A percentile compares a stretch with the other conserved stretches of the same genome.
These are phyloP conservation scores for Phytophthora litchii DNA, from an alignment of 352 stramenopile species.

Conservation along the genomic window DNA sequence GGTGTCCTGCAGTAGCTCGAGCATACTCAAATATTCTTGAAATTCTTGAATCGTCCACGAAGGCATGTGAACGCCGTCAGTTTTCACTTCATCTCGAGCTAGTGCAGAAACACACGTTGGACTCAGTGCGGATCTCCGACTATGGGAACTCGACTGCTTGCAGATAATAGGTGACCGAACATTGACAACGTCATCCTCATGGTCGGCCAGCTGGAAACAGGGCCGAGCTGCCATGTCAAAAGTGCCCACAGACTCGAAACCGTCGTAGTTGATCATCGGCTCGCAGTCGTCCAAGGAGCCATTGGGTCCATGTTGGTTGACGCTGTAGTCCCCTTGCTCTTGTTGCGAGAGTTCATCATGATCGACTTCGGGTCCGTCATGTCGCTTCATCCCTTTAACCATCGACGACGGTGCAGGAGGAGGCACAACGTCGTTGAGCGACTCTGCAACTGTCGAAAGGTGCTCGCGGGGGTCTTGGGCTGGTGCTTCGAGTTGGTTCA, in stretches of 20 bases:
- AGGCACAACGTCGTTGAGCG: not conserved
- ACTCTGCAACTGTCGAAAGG: constrained; percentile 18
- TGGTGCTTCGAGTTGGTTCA: constrained; percentile 27
- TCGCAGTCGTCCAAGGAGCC: constrained; percentile 26
- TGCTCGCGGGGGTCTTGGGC: not conserved
- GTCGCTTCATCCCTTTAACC: constrained; percentile 9
- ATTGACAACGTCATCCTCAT: constrained; percentile 42
- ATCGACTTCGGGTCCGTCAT: constrained; percentile 11
- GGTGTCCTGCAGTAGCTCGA: constrained; percentile 45
- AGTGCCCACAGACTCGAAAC: constrained; percentile 30
- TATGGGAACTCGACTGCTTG: constrained; percentile 6
- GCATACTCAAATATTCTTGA: constrained; percentile 45
- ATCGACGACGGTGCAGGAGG: constrained; percentile 2
- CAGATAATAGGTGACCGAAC: constrained; percentile 41
- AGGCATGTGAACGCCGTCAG: constrained; percentile 4
- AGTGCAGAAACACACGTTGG: constrained; percentile 35
- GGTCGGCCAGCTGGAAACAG: constrained; percentile 7
- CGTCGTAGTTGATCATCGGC: constrained; percentile 47
- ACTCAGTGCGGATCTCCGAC: constrained; percentile 15
- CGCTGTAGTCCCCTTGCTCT: constrained; percentile 26
- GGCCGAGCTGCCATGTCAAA: constrained; percentile 13
- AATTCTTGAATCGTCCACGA: constrained; percentile 54
- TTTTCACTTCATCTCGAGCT: constrained; percentile 10
- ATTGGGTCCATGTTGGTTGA: constrained; percentile 14
- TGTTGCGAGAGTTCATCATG: constrained; percentile 29